phyloP scores from a whole-genome alignment of 768 basidiomycete genomes.

The Termitomyces bulborhizus region DNA sequence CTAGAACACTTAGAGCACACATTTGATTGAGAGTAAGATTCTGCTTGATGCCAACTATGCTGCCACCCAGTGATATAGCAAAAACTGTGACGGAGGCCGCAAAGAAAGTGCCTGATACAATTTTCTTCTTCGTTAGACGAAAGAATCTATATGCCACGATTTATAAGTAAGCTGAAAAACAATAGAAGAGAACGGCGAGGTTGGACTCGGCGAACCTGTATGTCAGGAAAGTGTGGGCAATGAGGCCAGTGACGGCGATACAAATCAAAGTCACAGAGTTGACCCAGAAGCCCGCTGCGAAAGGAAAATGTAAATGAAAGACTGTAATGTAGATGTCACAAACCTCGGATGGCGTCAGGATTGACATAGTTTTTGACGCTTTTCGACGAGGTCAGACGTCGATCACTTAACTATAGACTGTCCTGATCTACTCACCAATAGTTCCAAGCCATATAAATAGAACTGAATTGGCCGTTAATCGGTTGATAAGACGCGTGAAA shows the following conservation, averaged over 20 bases:
- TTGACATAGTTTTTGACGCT: constrained; percentile 16
- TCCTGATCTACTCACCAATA: constrained; percentile 15
- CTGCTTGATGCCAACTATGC: constrained; percentile 8
- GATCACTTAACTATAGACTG: background rate
- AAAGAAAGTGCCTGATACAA: background rate
- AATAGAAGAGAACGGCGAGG: background rate
- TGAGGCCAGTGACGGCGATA: constrained; percentile 26
- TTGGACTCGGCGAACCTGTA: constrained; percentile 18
- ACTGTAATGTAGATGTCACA: background rate
- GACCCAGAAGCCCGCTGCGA: constrained; percentile 27
- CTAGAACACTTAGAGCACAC: constrained; percentile 7
- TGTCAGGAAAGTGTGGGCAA: constrained; percentile 30
- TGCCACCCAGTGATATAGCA: constrained; percentile 11
- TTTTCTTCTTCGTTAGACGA: constrained; percentile 7
- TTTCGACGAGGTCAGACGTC: background rate
- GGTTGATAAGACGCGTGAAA: background rate
- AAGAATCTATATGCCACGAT: constrained; percentile 5
- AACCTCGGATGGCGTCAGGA: constrained; percentile 10
- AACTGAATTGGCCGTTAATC: constrained; percentile 5
- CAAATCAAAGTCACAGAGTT: constrained; percentile 29
- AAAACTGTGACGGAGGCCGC: constrained; percentile 6
- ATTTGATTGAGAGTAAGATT: constrained; percentile 12
- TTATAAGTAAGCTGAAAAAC: constrained; percentile 14
- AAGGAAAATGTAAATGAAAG: background rate
- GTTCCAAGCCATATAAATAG: too few relatives aligned